Evolutionary conservation across 139 green algal species (phyloP).

Genomic region (Haematococcus sp.): DNA sequence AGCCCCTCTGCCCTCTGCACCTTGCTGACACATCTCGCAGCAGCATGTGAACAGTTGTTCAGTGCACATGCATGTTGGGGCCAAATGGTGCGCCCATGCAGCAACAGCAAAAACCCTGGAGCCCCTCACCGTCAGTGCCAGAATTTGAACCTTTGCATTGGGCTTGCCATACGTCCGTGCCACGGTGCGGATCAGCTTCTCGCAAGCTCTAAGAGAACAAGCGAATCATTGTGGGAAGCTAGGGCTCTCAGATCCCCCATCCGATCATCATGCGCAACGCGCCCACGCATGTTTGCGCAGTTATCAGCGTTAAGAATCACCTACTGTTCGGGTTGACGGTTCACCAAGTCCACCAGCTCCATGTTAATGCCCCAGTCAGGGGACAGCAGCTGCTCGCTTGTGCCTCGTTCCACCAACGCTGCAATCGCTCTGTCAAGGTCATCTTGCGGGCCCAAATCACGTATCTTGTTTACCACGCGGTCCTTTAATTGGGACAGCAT

Average conservation of each 20-base stretch:
- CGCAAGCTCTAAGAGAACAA: background rate
- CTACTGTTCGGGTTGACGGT: constrained; percentile 23
- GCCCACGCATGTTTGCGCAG: background rate
- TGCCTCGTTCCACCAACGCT: constrained; percentile 39
- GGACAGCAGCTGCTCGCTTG: constrained; percentile 32
- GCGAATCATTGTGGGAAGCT: background rate
- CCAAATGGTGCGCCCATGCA: no score
- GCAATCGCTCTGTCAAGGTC: constrained; percentile 21
- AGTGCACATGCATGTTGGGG: no score
- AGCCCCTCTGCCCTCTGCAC: no score
- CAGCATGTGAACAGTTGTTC: no score
- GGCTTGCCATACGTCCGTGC: constrained; percentile 21
- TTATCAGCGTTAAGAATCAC: no score
- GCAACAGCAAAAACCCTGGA: no score
- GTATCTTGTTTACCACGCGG: background rate
- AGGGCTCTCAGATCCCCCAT: no score
- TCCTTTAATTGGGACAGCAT: no score
- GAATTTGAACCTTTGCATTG: constrained; percentile 46
- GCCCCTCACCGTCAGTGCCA: constrained; percentile 42
- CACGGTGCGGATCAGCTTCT: constrained; percentile 33
- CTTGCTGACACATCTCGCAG: no score
- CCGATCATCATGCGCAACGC: background rate
- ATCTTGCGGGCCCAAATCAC: constrained; percentile 18
- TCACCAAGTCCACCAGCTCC: constrained; percentile 51
- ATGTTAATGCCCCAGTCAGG: constrained; percentile 54